A percentile compares a stretch with the other conserved stretches of the same genome.
Conservation (phyloP, 106 monocot genomes). For the Amphibolis antarctica region DNA sequence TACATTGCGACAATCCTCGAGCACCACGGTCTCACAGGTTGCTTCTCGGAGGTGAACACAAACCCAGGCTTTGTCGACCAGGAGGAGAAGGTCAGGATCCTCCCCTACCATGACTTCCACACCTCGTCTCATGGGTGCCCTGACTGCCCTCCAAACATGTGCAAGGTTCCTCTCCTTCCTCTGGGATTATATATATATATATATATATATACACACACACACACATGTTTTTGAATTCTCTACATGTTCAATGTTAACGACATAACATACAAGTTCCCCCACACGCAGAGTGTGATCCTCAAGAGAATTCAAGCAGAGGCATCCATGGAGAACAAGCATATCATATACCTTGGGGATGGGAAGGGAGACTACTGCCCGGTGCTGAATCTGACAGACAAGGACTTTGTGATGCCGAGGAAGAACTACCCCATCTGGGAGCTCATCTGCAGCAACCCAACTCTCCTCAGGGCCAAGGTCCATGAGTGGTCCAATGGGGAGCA, state of each 20-base stretch:
- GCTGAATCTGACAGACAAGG: constrained; percentile 2
- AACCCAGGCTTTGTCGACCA: constrained; percentile 11
- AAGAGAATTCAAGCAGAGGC: constrained; percentile 8
- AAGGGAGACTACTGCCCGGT: constrained; percentile 19
- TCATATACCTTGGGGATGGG: constrained; percentile 20
- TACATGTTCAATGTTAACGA: no score
- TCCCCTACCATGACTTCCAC: constrained; percentile 11
- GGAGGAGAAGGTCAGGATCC: constrained; percentile 12
- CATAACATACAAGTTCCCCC: neutral
- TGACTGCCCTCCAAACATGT: constrained; percentile 15
- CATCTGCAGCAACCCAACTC: neutral
- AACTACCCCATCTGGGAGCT: constrained; percentile 13
- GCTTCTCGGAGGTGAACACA: constrained; percentile 20
- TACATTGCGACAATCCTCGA: constrained; percentile 15
- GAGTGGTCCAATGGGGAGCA: constrained; percentile 6
- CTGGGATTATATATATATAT: neutral
- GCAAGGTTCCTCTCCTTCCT: constrained; percentile 7
- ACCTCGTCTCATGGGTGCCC: constrained; percentile 9
- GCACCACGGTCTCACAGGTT: constrained; percentile 10
- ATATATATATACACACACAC: no score
- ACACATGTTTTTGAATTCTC: no score
- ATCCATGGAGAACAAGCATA: neutral
- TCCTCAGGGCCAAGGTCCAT: constrained; percentile 8
- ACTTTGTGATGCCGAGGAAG: constrained; percentile 10
- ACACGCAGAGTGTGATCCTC: constrained; percentile 12